Conservation (phyloP, 2,329 filamentous ascomycete species). For the Penicillium capsulatum region DNA sequence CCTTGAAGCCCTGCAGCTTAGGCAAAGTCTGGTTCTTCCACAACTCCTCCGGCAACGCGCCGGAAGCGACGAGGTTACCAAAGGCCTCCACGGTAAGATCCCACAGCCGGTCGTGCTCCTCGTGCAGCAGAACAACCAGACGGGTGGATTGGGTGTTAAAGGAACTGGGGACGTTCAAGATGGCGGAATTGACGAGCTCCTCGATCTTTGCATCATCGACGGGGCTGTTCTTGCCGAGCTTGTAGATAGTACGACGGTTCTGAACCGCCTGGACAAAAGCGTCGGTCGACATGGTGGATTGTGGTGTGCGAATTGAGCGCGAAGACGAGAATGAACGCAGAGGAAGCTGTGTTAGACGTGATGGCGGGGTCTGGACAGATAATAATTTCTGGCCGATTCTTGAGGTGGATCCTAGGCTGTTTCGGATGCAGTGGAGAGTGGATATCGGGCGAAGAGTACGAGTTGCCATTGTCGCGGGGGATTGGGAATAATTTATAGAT, state of each 20-base stretch:
- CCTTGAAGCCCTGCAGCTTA: conserved; percentile 60
- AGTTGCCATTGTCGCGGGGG: conserved; percentile 16
- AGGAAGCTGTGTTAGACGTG: conserved; percentile 29
- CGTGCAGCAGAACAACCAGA: conserved; percentile 70
- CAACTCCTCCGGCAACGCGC: conserved; percentile 44
- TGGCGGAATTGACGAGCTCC: conserved; percentile 42
- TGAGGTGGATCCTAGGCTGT: conserved; percentile 10
- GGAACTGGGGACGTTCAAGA: conserved; percentile 68
- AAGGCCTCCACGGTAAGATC: conserved; percentile 63
- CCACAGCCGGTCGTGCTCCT: conserved; percentile 86
- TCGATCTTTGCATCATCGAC: conserved; percentile 37
- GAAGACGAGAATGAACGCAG: conserved; percentile 24
- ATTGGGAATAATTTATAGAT: too few relatives aligned
- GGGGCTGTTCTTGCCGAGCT: conserved; percentile 32
- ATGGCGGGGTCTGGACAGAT: conserved; percentile 3
- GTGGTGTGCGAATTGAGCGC: not conserved
- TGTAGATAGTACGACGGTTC: conserved; percentile 36
- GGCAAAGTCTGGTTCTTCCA: conserved; percentile 50
- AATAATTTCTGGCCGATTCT: conserved; percentile 1
- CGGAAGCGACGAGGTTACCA: conserved; percentile 62
- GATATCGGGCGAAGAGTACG: conserved; percentile 14
- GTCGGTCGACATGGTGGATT: conserved; percentile 17
- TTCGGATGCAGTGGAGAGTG: conserved; percentile 12
- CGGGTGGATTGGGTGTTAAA: conserved; percentile 90
- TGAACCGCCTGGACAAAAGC: conserved; percentile 31